Base-by-base conservation (phyloP, 2,329 filamentous ascomycete species). In the Pseudocercospora macadamiae region DNA sequence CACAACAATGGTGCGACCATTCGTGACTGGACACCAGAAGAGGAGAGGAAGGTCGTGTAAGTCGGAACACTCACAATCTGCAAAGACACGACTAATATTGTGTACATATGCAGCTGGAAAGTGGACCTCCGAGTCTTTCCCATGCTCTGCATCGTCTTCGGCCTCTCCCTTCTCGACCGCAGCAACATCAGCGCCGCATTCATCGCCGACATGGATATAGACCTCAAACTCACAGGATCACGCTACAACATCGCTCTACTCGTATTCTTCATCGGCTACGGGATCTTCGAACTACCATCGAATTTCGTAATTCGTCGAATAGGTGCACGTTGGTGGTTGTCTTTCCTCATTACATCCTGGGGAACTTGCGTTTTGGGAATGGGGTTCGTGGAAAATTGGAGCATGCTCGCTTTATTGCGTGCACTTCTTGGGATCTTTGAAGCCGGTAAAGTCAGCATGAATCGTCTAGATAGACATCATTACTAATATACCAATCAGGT, bases 141-240 rank as follows among this genome's bases (percentile, higher is more conserved):
- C 3, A 74, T 74, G 67, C 62, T 74, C 16, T 72, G 71, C 51
- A 59, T 72, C 16, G 66, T 73, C 16, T 73, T 73, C 42, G 63
- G 88, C 70, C 80, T 90, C 66, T 88, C 84, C 64, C 76, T 93
- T 59, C 90, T 93, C 84, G 90, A 93, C 70, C 81, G 90, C 34
- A 90, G 87, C 2, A 93, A 93, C 72, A 76, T 92, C 69, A 85
- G 84, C 12, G 79, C 84, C 19, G 89, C 89, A 36, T 84, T 83
- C 52, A 88, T 93, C 71, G 89, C 90, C n/a, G 90, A 81, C 56
- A 78, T 79, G 75, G 73, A 66, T 10, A 57, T 61, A 4, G 74
- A 78, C 9, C 59, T 79, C 69, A 66, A 67, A 3, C 57, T 73
- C 23, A 61, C 49, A 14, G 61, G 61, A 26, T 54, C 64, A 10